phyloP scores from a whole-genome alignment of 148 eudicot species.

The Diospyros lotus region DNA sequence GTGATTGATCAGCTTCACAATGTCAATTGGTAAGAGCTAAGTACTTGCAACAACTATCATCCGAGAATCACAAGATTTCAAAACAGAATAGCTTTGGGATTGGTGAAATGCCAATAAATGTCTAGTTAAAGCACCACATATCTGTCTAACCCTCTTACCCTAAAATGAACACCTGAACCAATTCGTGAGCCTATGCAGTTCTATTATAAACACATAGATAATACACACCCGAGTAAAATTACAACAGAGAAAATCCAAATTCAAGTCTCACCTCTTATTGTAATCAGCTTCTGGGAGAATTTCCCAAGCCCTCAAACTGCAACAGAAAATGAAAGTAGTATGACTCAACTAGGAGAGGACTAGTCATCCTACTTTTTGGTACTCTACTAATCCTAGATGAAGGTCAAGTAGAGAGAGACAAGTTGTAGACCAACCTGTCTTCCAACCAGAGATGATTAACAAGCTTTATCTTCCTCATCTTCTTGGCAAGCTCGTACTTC shows the following conservation, averaged over 20 bases:
- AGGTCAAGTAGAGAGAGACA: neutral
- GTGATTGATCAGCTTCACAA: neutral
- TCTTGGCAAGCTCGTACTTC: conserved; percentile 81
- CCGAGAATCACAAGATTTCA: neutral
- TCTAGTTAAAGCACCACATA: neutral
- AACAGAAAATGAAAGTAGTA: conserved; percentile 9
- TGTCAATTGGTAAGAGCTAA: neutral
- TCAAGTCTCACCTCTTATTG: conserved; percentile 50
- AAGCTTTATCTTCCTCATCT: conserved; percentile 52
- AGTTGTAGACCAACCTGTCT: conserved; percentile 55
- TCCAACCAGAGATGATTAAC: conserved; percentile 87
- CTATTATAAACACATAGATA: neutral
- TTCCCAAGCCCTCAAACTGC: conserved; percentile 84
- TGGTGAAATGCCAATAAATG: neutral
- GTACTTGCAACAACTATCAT: neutral
- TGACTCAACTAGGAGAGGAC: neutral
- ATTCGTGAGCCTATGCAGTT: neutral
- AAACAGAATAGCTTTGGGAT: neutral
- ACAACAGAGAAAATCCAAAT: neutral
- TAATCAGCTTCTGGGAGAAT: conserved; percentile 77
- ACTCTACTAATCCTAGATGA: neutral
- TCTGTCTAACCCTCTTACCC: neutral
- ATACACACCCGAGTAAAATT: neutral
- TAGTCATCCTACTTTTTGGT: neutral
- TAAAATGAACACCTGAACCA: neutral